phyloP scores from a whole-genome alignment of 257 asterid species.

The Solanum paucissectum region DNA sequence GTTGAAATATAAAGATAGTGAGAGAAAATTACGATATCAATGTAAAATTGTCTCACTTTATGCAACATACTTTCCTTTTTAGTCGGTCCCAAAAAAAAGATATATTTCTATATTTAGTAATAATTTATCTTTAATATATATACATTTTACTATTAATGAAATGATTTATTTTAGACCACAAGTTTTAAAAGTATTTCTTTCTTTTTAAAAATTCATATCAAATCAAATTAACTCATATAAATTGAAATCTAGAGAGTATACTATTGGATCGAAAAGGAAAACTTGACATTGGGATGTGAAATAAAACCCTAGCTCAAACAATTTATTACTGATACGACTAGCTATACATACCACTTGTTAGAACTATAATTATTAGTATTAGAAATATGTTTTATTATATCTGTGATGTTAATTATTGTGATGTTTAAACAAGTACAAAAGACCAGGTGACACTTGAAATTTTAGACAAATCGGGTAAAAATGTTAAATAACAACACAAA shows the following conservation, averaged over 20 bases:
- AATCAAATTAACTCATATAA: no score
- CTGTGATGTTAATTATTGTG: background rate
- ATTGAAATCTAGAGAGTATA: background rate
- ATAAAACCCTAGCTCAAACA: background rate
- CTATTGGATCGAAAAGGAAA: background rate
- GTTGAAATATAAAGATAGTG: no score
- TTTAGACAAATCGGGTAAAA: conserved; percentile 3
- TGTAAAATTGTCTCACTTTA: no score
- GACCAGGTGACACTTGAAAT: conserved; percentile 1
- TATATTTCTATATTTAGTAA: no score
- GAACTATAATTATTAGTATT: background rate
- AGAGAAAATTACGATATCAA: no score
- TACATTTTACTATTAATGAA: no score
- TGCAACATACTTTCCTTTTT: no score
- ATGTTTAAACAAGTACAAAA: background rate
- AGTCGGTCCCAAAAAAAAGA: rapidly evolving
- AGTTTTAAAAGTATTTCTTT: no score
- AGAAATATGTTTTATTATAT: background rate
- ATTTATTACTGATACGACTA: background rate
- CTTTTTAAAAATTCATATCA: no score
- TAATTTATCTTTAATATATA: no score
- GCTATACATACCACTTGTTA: background rate
- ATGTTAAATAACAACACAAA: background rate
- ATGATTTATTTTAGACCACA: no score
- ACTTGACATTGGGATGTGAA: background rate